Evolutionary conservation across 768 basidiomycete species (phyloP).

Genomic region (Tylopilus subfusipes): DNA sequence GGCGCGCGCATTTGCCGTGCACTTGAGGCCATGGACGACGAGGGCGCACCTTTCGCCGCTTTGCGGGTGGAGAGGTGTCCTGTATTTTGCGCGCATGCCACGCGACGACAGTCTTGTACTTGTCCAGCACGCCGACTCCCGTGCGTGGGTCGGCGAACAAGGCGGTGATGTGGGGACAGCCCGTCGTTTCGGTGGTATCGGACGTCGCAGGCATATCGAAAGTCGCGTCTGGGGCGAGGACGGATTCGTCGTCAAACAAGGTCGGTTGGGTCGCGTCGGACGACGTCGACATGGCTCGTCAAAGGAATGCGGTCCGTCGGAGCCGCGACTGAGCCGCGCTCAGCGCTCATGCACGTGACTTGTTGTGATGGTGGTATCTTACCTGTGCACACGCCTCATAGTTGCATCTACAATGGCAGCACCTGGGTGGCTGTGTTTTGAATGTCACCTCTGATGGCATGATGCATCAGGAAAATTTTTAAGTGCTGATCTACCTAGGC

Average conservation of each 20-base stretch:
- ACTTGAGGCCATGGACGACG: not conserved
- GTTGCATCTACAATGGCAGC: too few relatives aligned
- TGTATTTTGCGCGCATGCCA: slow-evolving; percentile 53
- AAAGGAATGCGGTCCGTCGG: not conserved
- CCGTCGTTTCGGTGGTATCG: slow-evolving; percentile 10
- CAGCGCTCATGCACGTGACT: too few relatives aligned
- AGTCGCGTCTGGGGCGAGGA: slow-evolving; percentile 6
- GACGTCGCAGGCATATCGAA: slow-evolving; percentile 10
- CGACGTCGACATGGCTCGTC: slow-evolving; percentile 27
- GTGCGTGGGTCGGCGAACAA: slow-evolving; percentile 35
- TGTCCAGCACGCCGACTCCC: slow-evolving; percentile 36
- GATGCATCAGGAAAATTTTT: too few relatives aligned
- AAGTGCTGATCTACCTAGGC: too few relatives aligned
- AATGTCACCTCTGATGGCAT: too few relatives aligned
- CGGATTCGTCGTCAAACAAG: slow-evolving; percentile 27
- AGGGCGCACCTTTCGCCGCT: slow-evolving; percentile 60
- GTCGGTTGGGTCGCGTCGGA: slow-evolving; percentile 29
- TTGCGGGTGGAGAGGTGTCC: slow-evolving; percentile 46
- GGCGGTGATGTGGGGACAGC: slow-evolving; percentile 42
- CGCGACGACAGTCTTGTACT: slow-evolving; percentile 50
- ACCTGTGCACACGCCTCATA: too few relatives aligned
- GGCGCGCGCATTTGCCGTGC: not conserved
- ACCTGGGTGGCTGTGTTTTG: too few relatives aligned
- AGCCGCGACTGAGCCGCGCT: too few relatives aligned
- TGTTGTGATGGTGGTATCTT: too few relatives aligned